Evolutionary conservation across 164 flowering plant genomes (phyloP).

Genomic region (Kalanchoe fedtschenkoi): DNA sequence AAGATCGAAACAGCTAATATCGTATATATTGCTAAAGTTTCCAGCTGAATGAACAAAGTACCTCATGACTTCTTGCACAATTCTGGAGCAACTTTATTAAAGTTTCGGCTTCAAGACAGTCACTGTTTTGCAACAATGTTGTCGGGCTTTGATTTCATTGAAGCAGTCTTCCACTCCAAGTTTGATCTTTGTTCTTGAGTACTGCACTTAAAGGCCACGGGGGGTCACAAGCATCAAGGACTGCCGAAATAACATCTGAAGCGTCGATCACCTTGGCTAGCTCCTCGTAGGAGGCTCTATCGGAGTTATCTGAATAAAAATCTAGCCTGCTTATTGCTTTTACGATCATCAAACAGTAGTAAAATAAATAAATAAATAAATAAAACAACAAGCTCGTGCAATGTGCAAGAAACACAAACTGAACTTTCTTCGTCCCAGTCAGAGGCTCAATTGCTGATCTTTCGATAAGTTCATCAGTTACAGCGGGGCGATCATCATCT

Average conservation of each 20-base stretch:
- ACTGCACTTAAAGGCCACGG: slow-evolving; percentile 91
- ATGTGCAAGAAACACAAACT: not conserved
- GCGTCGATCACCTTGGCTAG: slow-evolving; percentile 81
- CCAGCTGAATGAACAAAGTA: slow-evolving; percentile 13
- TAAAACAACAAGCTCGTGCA: not conserved
- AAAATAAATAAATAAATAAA: not conserved
- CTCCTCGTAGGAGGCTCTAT: slow-evolving; percentile 83
- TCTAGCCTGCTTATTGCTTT: not conserved
- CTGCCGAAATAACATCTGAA: slow-evolving; percentile 93
- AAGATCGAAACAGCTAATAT: no score
- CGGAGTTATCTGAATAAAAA: slow-evolving; percentile 47
- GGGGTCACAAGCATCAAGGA: slow-evolving; percentile 97
- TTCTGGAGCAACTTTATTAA: slow-evolving; percentile 81
- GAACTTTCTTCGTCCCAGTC: not conserved
- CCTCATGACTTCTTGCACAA: slow-evolving; percentile 94
- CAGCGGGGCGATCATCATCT: slow-evolving; percentile 26
- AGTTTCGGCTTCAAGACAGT: slow-evolving; percentile 97
- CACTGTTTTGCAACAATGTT: slow-evolving; percentile 75
- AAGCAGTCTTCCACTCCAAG: slow-evolving; percentile 70
- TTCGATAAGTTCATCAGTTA: slow-evolving; percentile 9
- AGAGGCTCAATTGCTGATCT: slow-evolving; percentile 15
- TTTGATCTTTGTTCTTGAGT: slow-evolving; percentile 90
- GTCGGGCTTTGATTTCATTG: slow-evolving; percentile 53
- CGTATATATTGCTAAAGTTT: no score
- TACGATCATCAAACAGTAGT: not conserved